phyloP scores from a whole-genome alignment of 768 basidiomycete genomes.

The Rhizopogon vesiculosus region DNA sequence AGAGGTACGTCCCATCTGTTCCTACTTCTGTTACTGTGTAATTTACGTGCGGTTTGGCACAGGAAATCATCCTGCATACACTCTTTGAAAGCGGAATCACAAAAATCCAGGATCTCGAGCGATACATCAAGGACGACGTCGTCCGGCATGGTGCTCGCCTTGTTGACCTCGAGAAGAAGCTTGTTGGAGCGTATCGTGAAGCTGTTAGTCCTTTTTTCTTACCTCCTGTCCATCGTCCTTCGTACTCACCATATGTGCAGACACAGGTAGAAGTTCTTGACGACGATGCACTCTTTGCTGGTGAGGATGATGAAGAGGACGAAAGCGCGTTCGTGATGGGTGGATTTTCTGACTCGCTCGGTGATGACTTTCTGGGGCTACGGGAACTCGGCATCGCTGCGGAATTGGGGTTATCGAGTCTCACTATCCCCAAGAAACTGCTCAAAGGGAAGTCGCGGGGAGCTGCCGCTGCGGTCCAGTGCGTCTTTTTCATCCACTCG shows the following conservation, averaged over 20 bases:
- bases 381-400: conserved; percentile 83
- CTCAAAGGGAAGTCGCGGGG: conserved; percentile 58
- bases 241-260: conserved; percentile 10
- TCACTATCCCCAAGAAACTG: conserved; percentile 74
- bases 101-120: conserved; percentile 72
- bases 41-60: conserved; percentile 2
- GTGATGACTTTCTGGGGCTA: conserved; percentile 91
- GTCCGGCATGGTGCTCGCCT: conserved; percentile 76
- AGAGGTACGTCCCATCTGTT: conserved; percentile 52
- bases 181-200: conserved; percentile 79
- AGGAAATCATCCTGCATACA: conserved; percentile 94
- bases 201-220: conserved; percentile 42
- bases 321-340: conserved; percentile 72
- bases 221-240: background rate
- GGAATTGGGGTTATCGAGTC: conserved; percentile 74
- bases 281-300: conserved; percentile 49
- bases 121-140: conserved; percentile 87
- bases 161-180: conserved; percentile 79
- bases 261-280: conserved; percentile 41
- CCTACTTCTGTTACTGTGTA: background rate
- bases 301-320: conserved; percentile 58
- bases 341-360: conserved; percentile 81
- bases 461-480: conserved; percentile 41
- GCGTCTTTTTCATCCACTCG: conserved; percentile 24
- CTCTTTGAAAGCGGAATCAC: conserved; percentile 86